A percentile compares a stretch with the other conserved stretches of the same genome.
Conservation (phyloP, 108 stramenopile genomes). For the Cyclotella cryptica region DNA sequence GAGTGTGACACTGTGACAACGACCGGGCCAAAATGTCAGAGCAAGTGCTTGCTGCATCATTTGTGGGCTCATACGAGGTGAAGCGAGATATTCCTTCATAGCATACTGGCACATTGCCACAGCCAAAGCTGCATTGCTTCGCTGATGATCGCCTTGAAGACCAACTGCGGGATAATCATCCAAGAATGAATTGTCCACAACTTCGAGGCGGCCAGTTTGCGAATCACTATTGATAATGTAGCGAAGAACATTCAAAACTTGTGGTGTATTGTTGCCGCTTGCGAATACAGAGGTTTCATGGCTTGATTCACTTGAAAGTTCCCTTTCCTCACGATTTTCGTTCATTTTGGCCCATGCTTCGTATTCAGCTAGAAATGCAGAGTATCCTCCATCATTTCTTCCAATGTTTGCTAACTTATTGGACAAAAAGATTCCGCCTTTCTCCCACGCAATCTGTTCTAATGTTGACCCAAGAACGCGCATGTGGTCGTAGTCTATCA, state of each 20-base stretch:
- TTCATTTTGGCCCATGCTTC: not conserved
- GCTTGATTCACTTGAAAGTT: not conserved
- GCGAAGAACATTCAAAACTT: conserved; percentile 12
- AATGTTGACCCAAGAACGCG: conserved; percentile 88
- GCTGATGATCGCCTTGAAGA: conserved; percentile 69
- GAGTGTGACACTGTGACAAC: conserved; percentile 66
- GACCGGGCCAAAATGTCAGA: conserved; percentile 75
- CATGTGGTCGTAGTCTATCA: conserved; percentile 89
- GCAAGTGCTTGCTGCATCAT: conserved; percentile 51
- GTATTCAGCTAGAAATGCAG: conserved; percentile 15
- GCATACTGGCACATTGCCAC: conserved; percentile 55
- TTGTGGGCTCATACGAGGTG: not conserved
- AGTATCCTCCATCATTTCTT: conserved; percentile 44
- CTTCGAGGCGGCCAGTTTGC: conserved; percentile 10
- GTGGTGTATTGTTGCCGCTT: conserved; percentile 25
- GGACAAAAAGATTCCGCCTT: conserved; percentile 86
- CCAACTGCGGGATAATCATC: conserved; percentile 14
- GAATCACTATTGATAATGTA: conserved; percentile 18
- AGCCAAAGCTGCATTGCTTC: conserved; percentile 79
- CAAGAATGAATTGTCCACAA: conserved; percentile 33
- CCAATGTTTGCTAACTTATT: conserved; percentile 52
- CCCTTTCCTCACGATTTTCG: not conserved
- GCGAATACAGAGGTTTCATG: conserved; percentile 17
- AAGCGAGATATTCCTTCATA: not conserved
- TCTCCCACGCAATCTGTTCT: conserved; percentile 94